Percentiles rank a stretch among this genome's conserved stretches.
phyloP scores from a whole-genome alignment of 495 filamentous ascomycete genomes.

The Tuber aestivum region DNA sequence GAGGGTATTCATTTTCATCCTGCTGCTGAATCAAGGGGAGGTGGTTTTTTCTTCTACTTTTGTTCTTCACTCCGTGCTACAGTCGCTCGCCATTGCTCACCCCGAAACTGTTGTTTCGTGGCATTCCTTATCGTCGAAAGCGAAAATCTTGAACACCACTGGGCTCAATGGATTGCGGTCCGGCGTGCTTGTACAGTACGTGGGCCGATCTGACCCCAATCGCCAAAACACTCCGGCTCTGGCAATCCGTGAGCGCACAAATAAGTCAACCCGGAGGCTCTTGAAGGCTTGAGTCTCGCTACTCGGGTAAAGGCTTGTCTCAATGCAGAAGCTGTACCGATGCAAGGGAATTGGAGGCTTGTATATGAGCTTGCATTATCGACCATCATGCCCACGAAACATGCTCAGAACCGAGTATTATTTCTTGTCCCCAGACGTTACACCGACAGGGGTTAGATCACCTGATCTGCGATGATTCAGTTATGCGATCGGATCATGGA shows the following conservation, averaged over 20 bases:
- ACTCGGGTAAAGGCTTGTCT: not conserved
- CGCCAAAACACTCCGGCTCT: not conserved
- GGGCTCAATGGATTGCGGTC: not conserved
- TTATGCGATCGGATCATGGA: not conserved
- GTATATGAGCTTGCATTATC: not conserved
- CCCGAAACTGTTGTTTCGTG: not conserved
- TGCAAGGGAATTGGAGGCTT: not conserved
- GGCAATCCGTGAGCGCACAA: not conserved
- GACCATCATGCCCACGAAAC: not conserved
- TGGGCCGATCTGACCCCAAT: not conserved
- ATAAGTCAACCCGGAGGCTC: not conserved
- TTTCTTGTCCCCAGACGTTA: not conserved
- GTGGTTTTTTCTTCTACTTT: not conserved
- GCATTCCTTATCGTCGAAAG: not conserved
- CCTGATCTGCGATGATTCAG: not conserved
- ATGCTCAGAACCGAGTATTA: not conserved
- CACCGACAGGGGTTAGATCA: not conserved
- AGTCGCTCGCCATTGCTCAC: not conserved
- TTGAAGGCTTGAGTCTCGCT: not conserved
- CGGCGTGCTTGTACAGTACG: not conserved
- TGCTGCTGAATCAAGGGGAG: not conserved
- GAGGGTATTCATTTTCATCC: not conserved
- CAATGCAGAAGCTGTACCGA: not conserved
- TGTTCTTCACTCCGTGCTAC: not conserved
- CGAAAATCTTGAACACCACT: not conserved